Percentiles rank a stretch among this genome's conserved stretches.
Conservation (phyloP, 345 rosid species). For the Eucalyptus shirleyi region DNA sequence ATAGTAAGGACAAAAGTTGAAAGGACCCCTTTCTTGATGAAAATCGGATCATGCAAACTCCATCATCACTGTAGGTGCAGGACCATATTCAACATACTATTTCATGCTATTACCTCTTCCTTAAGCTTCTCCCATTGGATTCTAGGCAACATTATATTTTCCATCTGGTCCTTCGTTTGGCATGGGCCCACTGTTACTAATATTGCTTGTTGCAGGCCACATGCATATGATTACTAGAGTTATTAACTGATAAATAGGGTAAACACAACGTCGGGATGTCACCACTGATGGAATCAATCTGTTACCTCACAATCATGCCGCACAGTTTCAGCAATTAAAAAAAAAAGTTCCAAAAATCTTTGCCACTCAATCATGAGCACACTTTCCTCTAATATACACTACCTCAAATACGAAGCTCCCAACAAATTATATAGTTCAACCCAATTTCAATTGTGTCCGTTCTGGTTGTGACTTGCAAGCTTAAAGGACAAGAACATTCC, state of each 20-base stretch:
- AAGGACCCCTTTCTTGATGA: background rate
- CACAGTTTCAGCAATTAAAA: background rate
- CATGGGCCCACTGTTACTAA: background rate
- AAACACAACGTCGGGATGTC: background rate
- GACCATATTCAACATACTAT: background rate
- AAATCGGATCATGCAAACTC: background rate
- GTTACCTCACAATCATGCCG: background rate
- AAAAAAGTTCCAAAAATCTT: background rate
- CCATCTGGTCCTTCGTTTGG: background rate
- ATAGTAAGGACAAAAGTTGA: background rate
- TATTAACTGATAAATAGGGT: background rate
- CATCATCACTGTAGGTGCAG: background rate
- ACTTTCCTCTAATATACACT: background rate
- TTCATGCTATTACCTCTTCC: background rate
- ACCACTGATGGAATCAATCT: background rate
- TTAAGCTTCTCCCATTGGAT: background rate
- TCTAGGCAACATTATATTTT: background rate
- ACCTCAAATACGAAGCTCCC: background rate
- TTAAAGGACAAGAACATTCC: background rate
- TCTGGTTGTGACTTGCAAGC: background rate
- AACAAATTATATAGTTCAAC: background rate
- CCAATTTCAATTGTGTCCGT: background rate
- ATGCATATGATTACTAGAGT: background rate
- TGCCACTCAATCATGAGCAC: background rate
- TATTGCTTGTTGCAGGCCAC: background rate